Evolutionary conservation across 192 early-diverging fungal genomes (phyloP), one percentile per base, ranked within the genome.

Genomic region (Coemansia sp.): DNA sequence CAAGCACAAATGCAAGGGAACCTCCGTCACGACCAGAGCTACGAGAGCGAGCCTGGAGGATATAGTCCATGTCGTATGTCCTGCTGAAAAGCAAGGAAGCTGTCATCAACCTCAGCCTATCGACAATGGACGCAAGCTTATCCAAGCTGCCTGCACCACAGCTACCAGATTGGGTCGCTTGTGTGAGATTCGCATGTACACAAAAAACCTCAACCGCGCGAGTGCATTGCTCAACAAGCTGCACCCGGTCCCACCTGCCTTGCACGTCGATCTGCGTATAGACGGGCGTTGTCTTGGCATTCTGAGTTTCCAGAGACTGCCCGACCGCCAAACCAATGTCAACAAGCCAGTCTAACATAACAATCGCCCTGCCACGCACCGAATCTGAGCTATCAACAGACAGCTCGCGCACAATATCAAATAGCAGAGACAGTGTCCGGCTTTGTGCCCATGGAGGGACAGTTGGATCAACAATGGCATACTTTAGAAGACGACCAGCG

Each of bases 381-480:
- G 18, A 33, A 0, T 37, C 29, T 2, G 30, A 29, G 12, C 39
- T 33, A 25, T 51, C 34, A n/a, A 16, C 26, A 26, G 34, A 46
- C 35, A 68, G 67, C 51, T 74, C 66, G 9, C 55, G 57, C 18
- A 61, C n/a, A 20, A 55, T 18, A 30, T 53, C 53, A 56, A 69
- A 70, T 3, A 66, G 33, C 34, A 30, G 23, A 23, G 59, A 10
- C 16, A 69, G 42, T 9, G 61, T 45, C 30, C 39, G 49, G 42
- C 51, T 45, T 42, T 75, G 73, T 13, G 67, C 73, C 73, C 73
- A 75, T 12, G 53, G 57, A 15, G 73, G 67, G 15, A 75, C 73
- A 2, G 73, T 66, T 0, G 67, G 67, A 45, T 75, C 73, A 39
- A 66, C 21, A 4, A 66, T 28, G 0, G 52, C 67, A n/a, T 58